A percentile compares a stretch with the other conserved stretches of the same genome.
These are phyloP conservation scores for Paecilomyces fulvus DNA, from an alignment of 2,329 filamentous ascomycete genomes.

Conservation along the genomic window DNA sequence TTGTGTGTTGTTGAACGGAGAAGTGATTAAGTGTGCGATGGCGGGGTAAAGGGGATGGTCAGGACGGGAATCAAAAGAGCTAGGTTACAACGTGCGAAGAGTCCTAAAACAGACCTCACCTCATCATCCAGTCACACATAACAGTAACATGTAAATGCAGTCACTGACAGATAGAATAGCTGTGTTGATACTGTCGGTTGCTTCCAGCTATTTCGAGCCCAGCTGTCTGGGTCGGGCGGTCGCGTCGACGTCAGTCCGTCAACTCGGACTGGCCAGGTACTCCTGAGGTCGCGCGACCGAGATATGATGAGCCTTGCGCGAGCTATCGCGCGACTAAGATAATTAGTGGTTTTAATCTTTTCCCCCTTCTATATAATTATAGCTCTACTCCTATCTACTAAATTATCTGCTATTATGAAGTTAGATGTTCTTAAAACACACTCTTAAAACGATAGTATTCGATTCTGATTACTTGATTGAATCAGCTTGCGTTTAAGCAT, in stretches of 20 bases:
- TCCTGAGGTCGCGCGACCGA: too few relatives aligned
- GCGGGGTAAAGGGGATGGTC: neutral
- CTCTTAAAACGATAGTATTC: too few relatives aligned
- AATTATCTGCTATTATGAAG: too few relatives aligned
- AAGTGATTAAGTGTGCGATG: constrained; percentile 3
- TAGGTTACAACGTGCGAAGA: neutral
- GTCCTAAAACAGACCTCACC: neutral
- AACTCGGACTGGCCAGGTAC: neutral
- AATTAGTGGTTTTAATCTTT: too few relatives aligned
- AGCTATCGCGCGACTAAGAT: too few relatives aligned
- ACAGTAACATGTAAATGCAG: neutral
- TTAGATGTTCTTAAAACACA: too few relatives aligned
- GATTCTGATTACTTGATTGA: too few relatives aligned
- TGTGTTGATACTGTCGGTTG: neutral
- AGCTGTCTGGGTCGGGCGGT: constrained; percentile 4
- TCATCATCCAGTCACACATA: neutral
- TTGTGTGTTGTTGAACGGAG: constrained; percentile 8
- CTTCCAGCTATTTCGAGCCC: neutral
- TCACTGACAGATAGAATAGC: neutral
- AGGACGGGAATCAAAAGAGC: neutral
- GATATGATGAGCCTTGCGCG: too few relatives aligned
- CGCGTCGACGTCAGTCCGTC: constrained; percentile 14
- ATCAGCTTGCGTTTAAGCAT: too few relatives aligned
- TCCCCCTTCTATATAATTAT: too few relatives aligned
- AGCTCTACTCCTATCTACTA: too few relatives aligned